Percentiles rank a stretch among this genome's conserved stretches.
These are phyloP conservation scores for Ascochyta pisi DNA, from an alignment of 2,329 filamentous ascomycete genomes.

Conservation along the genomic window DNA sequence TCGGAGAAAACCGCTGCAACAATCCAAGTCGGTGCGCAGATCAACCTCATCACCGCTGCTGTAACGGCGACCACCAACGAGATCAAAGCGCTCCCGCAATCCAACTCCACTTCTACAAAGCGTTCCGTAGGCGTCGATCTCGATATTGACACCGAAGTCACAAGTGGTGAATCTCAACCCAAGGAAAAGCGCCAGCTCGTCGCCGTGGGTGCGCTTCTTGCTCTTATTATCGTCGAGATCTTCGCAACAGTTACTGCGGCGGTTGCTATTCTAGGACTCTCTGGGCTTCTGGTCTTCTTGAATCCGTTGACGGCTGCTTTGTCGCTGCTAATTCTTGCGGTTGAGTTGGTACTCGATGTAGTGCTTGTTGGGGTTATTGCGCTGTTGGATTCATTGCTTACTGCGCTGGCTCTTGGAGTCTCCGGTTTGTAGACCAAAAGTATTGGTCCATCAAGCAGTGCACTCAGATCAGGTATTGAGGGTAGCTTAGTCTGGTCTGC, in stretches of 20 bases:
- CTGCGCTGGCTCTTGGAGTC: constrained; percentile 16
- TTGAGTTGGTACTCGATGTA: constrained; percentile 25
- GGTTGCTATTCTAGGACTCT: constrained; percentile 24
- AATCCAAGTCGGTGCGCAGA: constrained; percentile 22
- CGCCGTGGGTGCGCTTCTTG: constrained; percentile 18
- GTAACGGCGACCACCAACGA: constrained; percentile 17
- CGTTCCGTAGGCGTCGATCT: neutral
- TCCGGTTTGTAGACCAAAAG: neutral
- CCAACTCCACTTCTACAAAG: constrained; percentile 2
- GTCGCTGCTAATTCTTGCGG: constrained; percentile 23
- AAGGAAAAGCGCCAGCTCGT: constrained; percentile 22
- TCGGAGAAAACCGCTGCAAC: constrained; percentile 28
- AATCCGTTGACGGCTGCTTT: constrained; percentile 25
- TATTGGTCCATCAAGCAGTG: no score
- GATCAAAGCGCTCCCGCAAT: constrained; percentile 18
- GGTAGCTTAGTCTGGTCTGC: no score
- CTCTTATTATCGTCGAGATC: constrained; percentile 29
- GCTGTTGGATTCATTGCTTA: constrained; percentile 23
- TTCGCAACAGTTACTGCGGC: constrained; percentile 28
- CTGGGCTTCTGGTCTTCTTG: constrained; percentile 21
- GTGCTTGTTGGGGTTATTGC: constrained; percentile 24
- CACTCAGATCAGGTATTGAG: no score
- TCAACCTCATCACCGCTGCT: constrained; percentile 24
- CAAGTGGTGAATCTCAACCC: neutral
- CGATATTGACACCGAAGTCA: neutral